These are phyloP conservation scores for Lizonia empirigonia DNA, from an alignment of 2,329 filamentous ascomycete species.

Conservation along the genomic window DNA sequence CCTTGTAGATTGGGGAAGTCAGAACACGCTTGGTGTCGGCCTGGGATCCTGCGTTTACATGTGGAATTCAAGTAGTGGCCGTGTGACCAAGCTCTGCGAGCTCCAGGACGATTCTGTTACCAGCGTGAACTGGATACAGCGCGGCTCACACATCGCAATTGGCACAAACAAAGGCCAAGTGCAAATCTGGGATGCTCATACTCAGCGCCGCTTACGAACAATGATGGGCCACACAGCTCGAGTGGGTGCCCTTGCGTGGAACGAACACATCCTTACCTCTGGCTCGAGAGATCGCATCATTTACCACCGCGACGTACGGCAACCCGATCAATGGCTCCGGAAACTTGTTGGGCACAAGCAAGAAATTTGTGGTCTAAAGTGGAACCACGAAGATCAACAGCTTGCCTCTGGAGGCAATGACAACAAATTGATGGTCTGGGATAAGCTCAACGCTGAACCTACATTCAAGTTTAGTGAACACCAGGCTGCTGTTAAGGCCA, in stretches of 20 bases:
- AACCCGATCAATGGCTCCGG: conserved; percentile 85
- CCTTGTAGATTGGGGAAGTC: conserved; percentile 95
- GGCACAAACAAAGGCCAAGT: conserved; percentile 93
- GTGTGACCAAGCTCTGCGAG: conserved; percentile 92
- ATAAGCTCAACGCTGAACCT: conserved; percentile 89
- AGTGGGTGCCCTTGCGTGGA: conserved; percentile 95
- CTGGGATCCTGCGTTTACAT: conserved; percentile 94
- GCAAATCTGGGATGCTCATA: conserved; percentile 96
- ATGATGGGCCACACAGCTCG: conserved; percentile 97
- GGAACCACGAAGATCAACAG: conserved; percentile 96
- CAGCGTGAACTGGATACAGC: conserved; percentile 97
- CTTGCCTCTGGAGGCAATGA: conserved; percentile 96
- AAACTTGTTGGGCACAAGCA: conserved; percentile 95
- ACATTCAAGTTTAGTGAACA: conserved; percentile 95
- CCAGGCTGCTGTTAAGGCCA: conserved; percentile 94
- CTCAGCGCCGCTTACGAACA: conserved; percentile 80
- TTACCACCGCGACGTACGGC: conserved; percentile 92
- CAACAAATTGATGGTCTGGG: conserved; percentile 99
- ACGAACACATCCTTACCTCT: conserved; percentile 94
- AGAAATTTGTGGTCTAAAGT: conserved; percentile 94
- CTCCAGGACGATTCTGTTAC: conserved; percentile 92
- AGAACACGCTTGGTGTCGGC: conserved; percentile 91
- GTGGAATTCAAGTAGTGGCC: conserved; percentile 92
- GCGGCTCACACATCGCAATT: conserved; percentile 92
- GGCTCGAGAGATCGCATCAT: conserved; percentile 93